Evolutionary conservation across 306 rosid genomes (phyloP), one percentile per base, ranked within the genome.

Genomic region (Vigna hirtella): DNA sequence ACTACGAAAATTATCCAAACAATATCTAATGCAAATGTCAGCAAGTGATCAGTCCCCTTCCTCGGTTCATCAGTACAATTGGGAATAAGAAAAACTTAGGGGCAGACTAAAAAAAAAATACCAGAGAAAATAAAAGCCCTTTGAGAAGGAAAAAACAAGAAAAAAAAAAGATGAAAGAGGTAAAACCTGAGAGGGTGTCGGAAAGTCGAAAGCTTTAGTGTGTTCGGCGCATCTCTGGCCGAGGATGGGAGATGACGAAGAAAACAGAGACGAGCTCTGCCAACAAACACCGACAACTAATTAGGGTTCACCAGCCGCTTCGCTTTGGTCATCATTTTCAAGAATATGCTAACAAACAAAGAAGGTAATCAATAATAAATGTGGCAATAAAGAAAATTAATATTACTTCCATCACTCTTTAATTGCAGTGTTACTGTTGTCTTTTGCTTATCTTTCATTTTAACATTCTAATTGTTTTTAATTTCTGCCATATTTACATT

Each of bases 221-320:
- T 5, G 62, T 4, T 45, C 20, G 66, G 63, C 9, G 68, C 81
- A 77, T 77, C 45, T 55, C 63, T 24, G 81, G 66, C 11, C 0
- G 7, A 58, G 18, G 70, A 18, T 5, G 72, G 9, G 70, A 9
- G 72, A 30, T 3, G 47, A 59, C 28, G 67, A 24, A 64, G 57
- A 24, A 77, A 66, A 66, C 49, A 56, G 68, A 77, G 57, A 28
- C 3, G 48, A 40, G 2, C 57, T 22, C 56, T 66, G 53, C 75
- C 67, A 22, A 16, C 22, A 61, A 66, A 47, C 71, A 78, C 61
- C 80, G 77, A 78, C 76, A 78, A 32, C 43, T 57, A 57, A 70
- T 40, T 78, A 78, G 82, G 82, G 77, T 78, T 78, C 82, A 30
- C 63, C 42, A 22, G 69, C 81, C 69, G 81, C n/a, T 73, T 56